These are phyloP conservation scores for Grammothele lineata DNA, from an alignment of 768 basidiomycete genomes.

Conservation along the genomic window DNA sequence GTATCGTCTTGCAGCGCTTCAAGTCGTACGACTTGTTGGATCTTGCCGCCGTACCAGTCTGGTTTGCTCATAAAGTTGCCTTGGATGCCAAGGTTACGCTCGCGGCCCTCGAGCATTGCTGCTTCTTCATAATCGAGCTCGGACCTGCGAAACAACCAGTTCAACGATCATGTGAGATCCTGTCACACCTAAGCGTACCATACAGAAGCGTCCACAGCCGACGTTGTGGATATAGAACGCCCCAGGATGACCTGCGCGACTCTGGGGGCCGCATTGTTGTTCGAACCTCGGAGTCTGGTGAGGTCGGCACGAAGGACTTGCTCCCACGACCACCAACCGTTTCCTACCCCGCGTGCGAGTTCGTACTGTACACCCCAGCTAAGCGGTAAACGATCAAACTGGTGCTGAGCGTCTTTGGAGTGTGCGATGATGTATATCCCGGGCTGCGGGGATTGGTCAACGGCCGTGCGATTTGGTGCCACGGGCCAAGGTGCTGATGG, in stretches of 20 bases:
- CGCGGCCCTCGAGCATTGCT: conserved; percentile 43
- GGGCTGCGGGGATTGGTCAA: too few species aligned
- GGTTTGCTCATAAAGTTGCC: conserved; percentile 42
- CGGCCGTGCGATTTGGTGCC: too few species aligned
- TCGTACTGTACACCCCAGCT: conserved; percentile 43
- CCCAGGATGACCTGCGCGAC: conserved; percentile 23
- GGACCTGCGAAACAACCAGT: conserved; percentile 22
- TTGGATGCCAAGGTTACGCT: conserved; percentile 59
- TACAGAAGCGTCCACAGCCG: conserved; percentile 1
- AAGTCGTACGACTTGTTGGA: conserved; percentile 54
- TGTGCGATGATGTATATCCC: conserved; percentile 30
- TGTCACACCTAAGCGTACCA: too few species aligned
- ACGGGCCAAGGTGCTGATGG: too few species aligned
- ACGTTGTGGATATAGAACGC: not conserved
- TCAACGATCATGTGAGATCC: too few species aligned
- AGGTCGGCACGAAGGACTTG: conserved; percentile 28
- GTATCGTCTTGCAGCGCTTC: conserved; percentile 21
- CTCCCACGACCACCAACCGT: conserved; percentile 33
- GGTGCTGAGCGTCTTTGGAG: conserved; percentile 20
- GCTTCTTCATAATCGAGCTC: conserved; percentile 64
- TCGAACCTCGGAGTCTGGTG: conserved; percentile 28
- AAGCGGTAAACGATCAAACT: conserved; percentile 29
- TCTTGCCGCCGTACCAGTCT: conserved; percentile 66
- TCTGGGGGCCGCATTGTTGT: conserved; percentile 24
- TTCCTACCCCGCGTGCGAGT: conserved; percentile 39